Evolutionary conservation across 2,329 filamentous ascomycete species (phyloP).

Genomic region (Claviceps africana): DNA sequence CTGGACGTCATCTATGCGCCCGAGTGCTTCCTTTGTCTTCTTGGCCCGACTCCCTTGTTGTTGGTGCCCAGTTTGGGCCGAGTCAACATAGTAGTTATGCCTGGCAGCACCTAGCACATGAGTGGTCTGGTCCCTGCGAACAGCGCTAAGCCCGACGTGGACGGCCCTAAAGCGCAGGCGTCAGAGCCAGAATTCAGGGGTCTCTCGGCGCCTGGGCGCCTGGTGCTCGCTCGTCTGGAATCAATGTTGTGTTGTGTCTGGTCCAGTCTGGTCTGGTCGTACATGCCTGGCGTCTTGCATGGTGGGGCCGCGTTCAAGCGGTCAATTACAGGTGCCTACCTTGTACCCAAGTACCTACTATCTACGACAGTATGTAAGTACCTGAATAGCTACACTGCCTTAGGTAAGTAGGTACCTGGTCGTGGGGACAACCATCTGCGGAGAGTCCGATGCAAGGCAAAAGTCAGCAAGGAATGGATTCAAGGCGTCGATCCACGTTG

Average conservation of each 20-base stretch:
- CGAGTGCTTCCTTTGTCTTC: neutral
- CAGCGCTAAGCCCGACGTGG: neutral
- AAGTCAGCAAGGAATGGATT: neutral
- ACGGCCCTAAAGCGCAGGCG: neutral
- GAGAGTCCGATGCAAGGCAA: neutral
- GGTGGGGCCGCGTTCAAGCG: neutral
- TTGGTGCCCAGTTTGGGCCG: constrained; percentile 1
- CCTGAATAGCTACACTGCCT: too few species aligned
- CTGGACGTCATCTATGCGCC: constrained; percentile 2
- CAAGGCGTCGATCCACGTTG: neutral
- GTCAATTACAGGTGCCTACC: neutral
- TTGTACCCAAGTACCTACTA: neutral
- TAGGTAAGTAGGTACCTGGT: too few species aligned
- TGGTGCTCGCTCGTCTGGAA: too few species aligned
- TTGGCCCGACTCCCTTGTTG: neutral
- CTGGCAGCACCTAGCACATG: neutral
- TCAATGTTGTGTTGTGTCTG: too few species aligned
- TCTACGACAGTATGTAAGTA: too few species aligned
- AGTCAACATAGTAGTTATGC: neutral
- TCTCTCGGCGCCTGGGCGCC: too few species aligned
- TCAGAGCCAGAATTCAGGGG: neutral
- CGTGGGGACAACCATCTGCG: too few species aligned
- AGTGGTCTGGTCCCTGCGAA: neutral
- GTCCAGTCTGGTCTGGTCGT: too few species aligned
- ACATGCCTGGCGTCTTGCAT: too few species aligned